phyloP scores from a whole-genome alignment of 2,329 filamentous ascomycete genomes.

The Calonectria hawksworthii region DNA sequence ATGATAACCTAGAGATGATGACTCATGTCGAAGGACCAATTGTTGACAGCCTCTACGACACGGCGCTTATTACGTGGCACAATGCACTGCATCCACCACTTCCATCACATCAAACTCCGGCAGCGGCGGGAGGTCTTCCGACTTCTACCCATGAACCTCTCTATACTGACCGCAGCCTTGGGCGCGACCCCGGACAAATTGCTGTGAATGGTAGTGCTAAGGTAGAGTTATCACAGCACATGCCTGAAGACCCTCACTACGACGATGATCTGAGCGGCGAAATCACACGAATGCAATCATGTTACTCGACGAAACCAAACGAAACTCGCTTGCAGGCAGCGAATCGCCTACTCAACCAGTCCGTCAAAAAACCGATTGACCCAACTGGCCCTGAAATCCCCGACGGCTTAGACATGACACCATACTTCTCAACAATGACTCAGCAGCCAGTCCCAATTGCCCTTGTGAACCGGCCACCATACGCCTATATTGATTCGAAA shows the following conservation, averaged over 20 bases:
- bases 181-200: background rate
- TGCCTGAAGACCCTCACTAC: conserved; percentile 72
- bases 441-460: conserved; percentile 77
- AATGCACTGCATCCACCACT: conserved; percentile 59
- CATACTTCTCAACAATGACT: conserved; percentile 65
- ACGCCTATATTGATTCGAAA: conserved; percentile 72
- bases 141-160: conserved; percentile 12
- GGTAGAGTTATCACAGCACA: conserved; percentile 65
- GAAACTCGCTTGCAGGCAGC: conserved; percentile 72
- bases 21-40: conserved; percentile 81
- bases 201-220: background rate
- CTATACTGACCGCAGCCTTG: background rate
- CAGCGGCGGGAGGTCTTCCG: conserved; percentile 10
- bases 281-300: conserved; percentile 71
- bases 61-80: conserved; percentile 80
- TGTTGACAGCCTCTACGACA: conserved; percentile 82
- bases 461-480: conserved; percentile 77
- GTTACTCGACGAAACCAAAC: conserved; percentile 61
- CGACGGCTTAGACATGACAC: conserved; percentile 72
- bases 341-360: conserved; percentile 76
- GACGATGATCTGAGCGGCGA: conserved; percentile 73
- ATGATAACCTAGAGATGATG: conserved; percentile 88
- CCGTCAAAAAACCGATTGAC: conserved; percentile 63
- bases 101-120: conserved; percentile 15
- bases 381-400: conserved; percentile 68